phyloP scores from a whole-genome alignment of 164 flowering plant species.

The Vitis amurensis region DNA sequence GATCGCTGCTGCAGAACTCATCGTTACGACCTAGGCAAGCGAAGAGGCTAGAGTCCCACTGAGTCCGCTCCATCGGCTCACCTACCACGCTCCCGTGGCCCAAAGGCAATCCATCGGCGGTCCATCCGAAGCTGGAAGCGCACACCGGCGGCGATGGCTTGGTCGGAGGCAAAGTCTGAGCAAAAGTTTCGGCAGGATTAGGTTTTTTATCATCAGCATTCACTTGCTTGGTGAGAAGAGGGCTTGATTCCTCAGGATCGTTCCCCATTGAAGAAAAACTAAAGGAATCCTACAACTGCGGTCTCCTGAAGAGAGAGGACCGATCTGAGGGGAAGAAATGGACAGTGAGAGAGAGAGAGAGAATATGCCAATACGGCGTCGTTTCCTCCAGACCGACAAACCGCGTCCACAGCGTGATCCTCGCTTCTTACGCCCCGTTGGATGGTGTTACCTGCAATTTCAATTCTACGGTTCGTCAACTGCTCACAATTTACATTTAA shows the following conservation, averaged over 20 bases:
- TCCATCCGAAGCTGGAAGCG: constrained; percentile 40
- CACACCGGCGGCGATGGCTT: neutral
- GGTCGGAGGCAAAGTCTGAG: neutral
- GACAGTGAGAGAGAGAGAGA: neutral
- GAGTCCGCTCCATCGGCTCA: constrained; percentile 54
- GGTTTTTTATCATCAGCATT: constrained; percentile 15
- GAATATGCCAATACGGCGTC: no score
- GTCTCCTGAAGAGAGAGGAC: neutral
- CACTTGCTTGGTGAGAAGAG: constrained; percentile 34
- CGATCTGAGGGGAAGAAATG: neutral
- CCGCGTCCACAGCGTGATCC: no score
- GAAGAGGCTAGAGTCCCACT: constrained; percentile 71
- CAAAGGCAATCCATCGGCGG: constrained; percentile 77
- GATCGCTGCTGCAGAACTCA: constrained; percentile 93
- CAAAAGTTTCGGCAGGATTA: neutral
- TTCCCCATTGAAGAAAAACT: constrained; percentile 33
- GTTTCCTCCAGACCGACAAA: no score
- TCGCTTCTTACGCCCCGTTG: no score
- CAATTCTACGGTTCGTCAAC: no score
- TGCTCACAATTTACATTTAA: no score
- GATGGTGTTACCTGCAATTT: no score
- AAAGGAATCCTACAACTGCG: no score
- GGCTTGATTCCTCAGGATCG: constrained; percentile 47
- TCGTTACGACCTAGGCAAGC: constrained; percentile 84
- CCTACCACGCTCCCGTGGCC: constrained; percentile 69